Conservation (phyloP, 352 stramenopile species). For the Globisporangium cystogenes region DNA sequence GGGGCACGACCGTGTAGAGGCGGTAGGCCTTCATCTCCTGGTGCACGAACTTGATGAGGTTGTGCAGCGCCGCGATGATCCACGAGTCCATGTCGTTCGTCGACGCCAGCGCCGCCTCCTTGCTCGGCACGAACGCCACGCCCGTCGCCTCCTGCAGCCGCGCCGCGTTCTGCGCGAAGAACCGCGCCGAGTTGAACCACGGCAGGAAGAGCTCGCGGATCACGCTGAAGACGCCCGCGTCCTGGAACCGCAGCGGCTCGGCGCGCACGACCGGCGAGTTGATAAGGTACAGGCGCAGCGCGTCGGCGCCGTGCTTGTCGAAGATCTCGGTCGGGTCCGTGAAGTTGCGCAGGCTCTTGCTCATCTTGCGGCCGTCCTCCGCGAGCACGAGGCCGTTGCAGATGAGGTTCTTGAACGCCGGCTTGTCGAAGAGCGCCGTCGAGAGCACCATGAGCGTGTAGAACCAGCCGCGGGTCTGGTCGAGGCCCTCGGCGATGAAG, state of each 20-base stretch:
- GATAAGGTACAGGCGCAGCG: slow-evolving; percentile 99
- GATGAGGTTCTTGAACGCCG: slow-evolving; percentile 99
- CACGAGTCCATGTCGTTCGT: slow-evolving; percentile 99
- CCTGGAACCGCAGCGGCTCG: slow-evolving; percentile 97
- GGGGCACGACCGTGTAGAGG: slow-evolving; percentile 98
- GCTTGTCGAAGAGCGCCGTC: slow-evolving; percentile 98
- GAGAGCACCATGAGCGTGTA: slow-evolving; percentile 99
- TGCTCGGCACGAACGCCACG: slow-evolving; percentile 87
- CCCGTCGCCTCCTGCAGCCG: slow-evolving; percentile 88
- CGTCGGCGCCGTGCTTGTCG: slow-evolving; percentile 97
- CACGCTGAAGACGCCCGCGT: slow-evolving; percentile 94
- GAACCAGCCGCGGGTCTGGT: slow-evolving; percentile 99
- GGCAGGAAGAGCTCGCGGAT: slow-evolving; percentile 98
- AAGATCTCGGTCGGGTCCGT: slow-evolving; percentile 94
- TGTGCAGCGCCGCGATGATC: slow-evolving; percentile 97
- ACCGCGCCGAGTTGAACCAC: slow-evolving; percentile 99
- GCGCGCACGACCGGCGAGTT: slow-evolving; percentile 99
- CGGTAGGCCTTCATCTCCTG: slow-evolving; percentile 98
- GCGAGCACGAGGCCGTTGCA: slow-evolving; percentile 99
- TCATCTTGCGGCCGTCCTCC: slow-evolving; percentile 99
- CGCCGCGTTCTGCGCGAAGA: slow-evolving; percentile 97
- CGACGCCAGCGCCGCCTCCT: slow-evolving; percentile 82
- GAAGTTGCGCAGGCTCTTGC: slow-evolving; percentile 99
- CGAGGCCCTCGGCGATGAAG: slow-evolving; percentile 99
- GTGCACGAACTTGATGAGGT: slow-evolving; percentile 97